These are phyloP conservation scores for Rhizophlyctis rosea DNA, from an alignment of 192 early-diverging fungal species.

Conservation along the genomic window DNA sequence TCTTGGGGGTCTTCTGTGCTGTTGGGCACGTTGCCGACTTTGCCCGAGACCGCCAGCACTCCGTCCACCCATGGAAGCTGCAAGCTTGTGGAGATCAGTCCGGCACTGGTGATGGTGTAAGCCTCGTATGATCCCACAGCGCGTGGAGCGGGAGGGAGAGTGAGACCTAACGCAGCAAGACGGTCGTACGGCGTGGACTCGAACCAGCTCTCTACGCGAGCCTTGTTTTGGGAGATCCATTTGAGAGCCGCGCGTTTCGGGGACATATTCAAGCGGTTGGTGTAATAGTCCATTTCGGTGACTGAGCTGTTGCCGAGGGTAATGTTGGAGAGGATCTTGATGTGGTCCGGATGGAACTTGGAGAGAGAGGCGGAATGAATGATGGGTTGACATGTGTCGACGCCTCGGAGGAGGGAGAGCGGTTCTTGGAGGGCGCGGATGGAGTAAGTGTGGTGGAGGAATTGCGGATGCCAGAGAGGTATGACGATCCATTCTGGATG, in stretches of 20 bases:
- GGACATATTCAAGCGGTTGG: background rate
- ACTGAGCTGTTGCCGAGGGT: background rate
- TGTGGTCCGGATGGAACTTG: background rate
- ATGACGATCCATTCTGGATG: too few relatives aligned
- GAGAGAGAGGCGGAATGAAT: background rate
- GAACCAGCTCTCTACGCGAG: background rate
- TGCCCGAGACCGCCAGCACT: too few relatives aligned
- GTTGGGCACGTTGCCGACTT: too few relatives aligned
- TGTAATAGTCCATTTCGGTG: constrained; percentile 1
- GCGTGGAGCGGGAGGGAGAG: too few relatives aligned
- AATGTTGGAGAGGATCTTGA: background rate
- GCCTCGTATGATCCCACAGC: too few relatives aligned
- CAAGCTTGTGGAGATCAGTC: too few relatives aligned
- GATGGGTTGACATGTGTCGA: background rate
- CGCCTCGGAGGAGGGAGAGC: background rate
- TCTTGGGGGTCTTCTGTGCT: too few relatives aligned
- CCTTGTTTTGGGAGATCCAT: background rate
- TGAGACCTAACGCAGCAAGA: too few relatives aligned
- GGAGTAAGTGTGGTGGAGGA: background rate
- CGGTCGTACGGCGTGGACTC: too few relatives aligned
- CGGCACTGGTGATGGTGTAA: too few relatives aligned
- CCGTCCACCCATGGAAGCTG: too few relatives aligned
- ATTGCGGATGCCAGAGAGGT: too few relatives aligned
- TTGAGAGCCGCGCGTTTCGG: background rate
- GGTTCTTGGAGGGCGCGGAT: background rate